Evolutionary conservation across 768 basidiomycete genomes (phyloP), one percentile per base, ranked within the genome.

Genomic region (Brasilioporus rufonigricans): DNA sequence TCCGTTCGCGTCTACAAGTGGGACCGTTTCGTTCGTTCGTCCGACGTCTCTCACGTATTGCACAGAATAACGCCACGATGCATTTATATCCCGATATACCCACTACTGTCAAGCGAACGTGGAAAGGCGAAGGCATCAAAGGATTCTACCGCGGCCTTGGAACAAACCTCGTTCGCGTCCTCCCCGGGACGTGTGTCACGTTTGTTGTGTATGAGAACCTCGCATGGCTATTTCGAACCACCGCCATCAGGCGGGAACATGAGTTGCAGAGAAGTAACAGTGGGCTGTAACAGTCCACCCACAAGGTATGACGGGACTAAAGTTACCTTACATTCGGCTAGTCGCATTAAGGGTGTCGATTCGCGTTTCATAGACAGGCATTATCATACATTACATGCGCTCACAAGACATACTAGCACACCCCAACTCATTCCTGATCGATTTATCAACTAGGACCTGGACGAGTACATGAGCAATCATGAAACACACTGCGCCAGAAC

Each of bases 131-230:
- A 69, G 90, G 95, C 12, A 39, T 87, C 16, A 74, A 77, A 44
- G 96, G 93, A 1, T 98, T 98, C 69, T 99, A 98, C 73, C 89
- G 95, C 46, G 97, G 97, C 1, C 80, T 99, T 9, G 95, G 87
- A 2, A 95, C 93, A 26, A 98, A 98, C 66, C 80, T 97, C 24
- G 85, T 99, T 13, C 84, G 97, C 14, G 95, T 99, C 46, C 79
- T 98, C 16, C 97, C 97, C 0, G 97, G 96, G 27, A 98, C 96
- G 4, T 98, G 96, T 68, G 90, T 98, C 44, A 98, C 96, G 5
- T 97, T 98, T 61, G 96, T 98, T 36, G 94, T 98, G 19, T 99
- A 98, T 68, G 97, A 93, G 68, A 93, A 93, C 60, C 68, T 93
- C 52, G 91, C 91, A 0, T 93, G 91, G 91, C 65, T 92, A 26